Percentiles rank a stretch among this genome's conserved stretches.
These are phyloP conservation scores for Xylariaceae sp. DNA, from an alignment of 2,329 filamentous ascomycete species.

Conservation along the genomic window DNA sequence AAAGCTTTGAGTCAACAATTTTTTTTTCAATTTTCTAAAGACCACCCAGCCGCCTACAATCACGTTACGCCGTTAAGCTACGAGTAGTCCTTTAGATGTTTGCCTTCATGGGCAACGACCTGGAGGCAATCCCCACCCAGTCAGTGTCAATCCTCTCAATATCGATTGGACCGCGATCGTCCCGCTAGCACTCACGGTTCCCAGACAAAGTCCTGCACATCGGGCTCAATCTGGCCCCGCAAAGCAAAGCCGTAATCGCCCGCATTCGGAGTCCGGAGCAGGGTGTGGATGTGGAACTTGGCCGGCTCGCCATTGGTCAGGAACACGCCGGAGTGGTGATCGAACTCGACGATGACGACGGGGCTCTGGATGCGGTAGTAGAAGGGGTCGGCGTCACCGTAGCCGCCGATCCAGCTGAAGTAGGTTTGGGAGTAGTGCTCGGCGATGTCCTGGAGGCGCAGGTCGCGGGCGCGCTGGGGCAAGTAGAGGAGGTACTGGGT, in stretches of 20 bases:
- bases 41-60: too few relatives aligned
- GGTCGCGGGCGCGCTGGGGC: constrained; percentile 48
- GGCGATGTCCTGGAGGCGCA: constrained; percentile 51
- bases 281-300: constrained; percentile 76
- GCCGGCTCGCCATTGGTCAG: constrained; percentile 67
- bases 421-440: constrained; percentile 65
- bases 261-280: constrained; percentile 66
- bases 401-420: constrained; percentile 75
- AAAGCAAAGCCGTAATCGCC: constrained; percentile 69
- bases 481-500: constrained; percentile 66
- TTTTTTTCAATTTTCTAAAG: too few relatives aligned
- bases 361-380: constrained; percentile 77
- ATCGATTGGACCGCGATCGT: too few relatives aligned
- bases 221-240: constrained; percentile 31
- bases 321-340: constrained; percentile 77
- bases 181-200: constrained; percentile 29
- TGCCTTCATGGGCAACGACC: too few relatives aligned
- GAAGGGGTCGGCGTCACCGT: constrained; percentile 62
- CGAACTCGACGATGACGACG: constrained; percentile 71
- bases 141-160: too few relatives aligned
- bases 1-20: too few relatives aligned
- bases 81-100: too few relatives aligned
- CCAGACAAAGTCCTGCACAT: constrained; percentile 38
- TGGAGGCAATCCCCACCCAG: too few relatives aligned
- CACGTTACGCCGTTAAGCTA: too few relatives aligned